phyloP scores from a whole-genome alignment of 768 basidiomycete genomes.

The Phylloporus sp. region DNA sequence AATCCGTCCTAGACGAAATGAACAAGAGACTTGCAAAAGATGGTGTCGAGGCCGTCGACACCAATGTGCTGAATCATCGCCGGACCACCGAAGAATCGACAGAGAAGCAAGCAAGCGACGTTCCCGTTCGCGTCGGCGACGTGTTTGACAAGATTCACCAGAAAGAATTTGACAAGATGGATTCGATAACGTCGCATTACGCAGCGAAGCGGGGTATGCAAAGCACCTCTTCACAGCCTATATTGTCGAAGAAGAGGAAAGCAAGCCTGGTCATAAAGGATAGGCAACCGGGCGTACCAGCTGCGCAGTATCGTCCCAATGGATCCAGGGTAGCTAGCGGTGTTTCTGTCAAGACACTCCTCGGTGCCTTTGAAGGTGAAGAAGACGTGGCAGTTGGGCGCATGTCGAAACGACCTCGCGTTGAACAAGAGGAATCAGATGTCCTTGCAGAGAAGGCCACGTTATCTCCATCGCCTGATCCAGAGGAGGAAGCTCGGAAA shows the following conservation, averaged over 20 bases:
- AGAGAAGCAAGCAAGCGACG: constrained; percentile 19
- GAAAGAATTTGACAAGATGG: constrained; percentile 71
- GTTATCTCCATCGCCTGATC: constrained; percentile 22
- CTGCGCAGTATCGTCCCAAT: constrained; percentile 20
- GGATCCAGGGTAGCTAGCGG: constrained; percentile 25
- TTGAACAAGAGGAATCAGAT: constrained; percentile 32
- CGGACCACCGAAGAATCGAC: constrained; percentile 5
- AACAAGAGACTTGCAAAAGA: constrained; percentile 62
- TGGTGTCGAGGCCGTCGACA: constrained; percentile 48
- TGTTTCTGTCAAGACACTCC: constrained; percentile 35
- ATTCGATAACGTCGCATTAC: constrained; percentile 60
- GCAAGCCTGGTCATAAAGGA: constrained; percentile 47
- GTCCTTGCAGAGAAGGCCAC: constrained; percentile 32
- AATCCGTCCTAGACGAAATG: constrained; percentile 79
- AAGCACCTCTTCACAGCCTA: constrained; percentile 17
- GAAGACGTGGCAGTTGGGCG: constrained; percentile 37
- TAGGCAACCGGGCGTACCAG: constrained; percentile 15
- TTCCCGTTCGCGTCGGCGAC: constrained; percentile 24
- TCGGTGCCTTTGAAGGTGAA: constrained; percentile 56
- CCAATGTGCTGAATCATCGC: constrained; percentile 40
- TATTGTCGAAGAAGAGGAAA: constrained; percentile 40
- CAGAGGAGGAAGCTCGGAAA: constrained; percentile 31
- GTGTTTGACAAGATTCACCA: constrained; percentile 61
- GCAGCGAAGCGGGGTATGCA: constrained; percentile 37
- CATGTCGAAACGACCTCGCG: constrained; percentile 43